Evolutionary conservation across 2,329 filamentous ascomycete species (phyloP), one percentile per base, ranked within the genome.

Genomic region (Venturia nashicola): DNA sequence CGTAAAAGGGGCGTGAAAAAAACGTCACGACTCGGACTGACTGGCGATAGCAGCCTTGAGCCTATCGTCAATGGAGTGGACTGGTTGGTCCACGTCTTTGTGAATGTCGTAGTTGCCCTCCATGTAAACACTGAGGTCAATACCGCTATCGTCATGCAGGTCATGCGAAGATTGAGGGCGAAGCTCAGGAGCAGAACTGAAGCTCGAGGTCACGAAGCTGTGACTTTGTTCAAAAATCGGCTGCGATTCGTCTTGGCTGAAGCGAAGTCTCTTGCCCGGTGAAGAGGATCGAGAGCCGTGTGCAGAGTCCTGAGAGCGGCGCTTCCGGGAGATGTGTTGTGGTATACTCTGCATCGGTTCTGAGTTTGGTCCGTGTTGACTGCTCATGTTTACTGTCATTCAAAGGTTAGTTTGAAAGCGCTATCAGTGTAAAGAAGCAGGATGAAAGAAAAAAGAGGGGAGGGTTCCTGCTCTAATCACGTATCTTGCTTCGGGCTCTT

Each of bases 131-230:
- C 51, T 36, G 42, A 64, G 62, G 16, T 55, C 62, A 55, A 64
- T 64, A 9, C 62, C 62, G 62, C 62, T 64, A 57, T 64, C 62
- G 14, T 64, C 62, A 27, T 57, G 51, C 57, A 57, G 27, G 32
- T 54, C 40, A 11, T 57, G 54, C 12, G 36, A 42, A 20, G 55
- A 54, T 18, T 46, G 32, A 14, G 34, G 16, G 3, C 40, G 46
- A 32, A 40, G 8, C 12, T 34, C 61, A 14, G 48, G 11, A 27
- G 23, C 40, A 20, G 62, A 64, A 44, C 43, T 42, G 40, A 61
- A 64, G 55, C 62, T 64, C 20, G 61, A 42, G 23, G 60, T 62
- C 2, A 18, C 61, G 40, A 63, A 63, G 62, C 62, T 64, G 27
- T 43, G 27, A 51, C 61, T 57, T 20, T 59, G 62, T 39, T 59